phyloP scores from a whole-genome alignment of 176 grass and related monocot genomes.

The Lolium perenne region DNA sequence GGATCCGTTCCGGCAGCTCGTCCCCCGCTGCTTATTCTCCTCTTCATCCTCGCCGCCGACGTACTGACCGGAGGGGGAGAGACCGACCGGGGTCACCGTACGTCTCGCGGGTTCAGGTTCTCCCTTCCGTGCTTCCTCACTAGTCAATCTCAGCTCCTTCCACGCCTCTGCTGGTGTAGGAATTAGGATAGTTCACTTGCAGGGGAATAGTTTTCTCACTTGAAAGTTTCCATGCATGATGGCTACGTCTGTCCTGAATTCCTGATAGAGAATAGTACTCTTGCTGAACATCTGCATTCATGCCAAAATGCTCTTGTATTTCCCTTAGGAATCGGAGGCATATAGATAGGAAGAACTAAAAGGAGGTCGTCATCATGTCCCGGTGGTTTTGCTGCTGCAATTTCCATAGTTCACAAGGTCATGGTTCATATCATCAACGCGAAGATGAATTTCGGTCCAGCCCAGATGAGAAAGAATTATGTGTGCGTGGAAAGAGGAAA shows the following conservation, averaged over 20 bases:
- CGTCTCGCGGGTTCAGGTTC: too few species aligned
- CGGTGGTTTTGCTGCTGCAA: conserved; percentile 78
- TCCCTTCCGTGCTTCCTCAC: too few species aligned
- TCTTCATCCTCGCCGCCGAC: too few species aligned
- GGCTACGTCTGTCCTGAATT: neutral
- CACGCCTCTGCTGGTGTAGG: too few species aligned
- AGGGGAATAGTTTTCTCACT: neutral
- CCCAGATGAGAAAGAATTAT: conserved; percentile 56
- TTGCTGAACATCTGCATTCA: neutral
- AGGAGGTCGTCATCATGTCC: conserved; percentile 56
- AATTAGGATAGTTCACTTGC: too few species aligned
- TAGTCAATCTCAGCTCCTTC: too few species aligned
- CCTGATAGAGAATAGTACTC: neutral
- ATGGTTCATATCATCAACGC: conserved; percentile 31
- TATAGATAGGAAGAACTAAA: conserved; percentile 4
- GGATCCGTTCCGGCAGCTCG: too few species aligned
- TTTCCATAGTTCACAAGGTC: conserved; percentile 42
- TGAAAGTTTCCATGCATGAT: neutral
- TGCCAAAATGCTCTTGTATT: neutral
- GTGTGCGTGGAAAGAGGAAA: too few species aligned
- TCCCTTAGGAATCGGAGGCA: conserved; percentile 20
- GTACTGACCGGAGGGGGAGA: too few species aligned
- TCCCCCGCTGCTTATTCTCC: too few species aligned
- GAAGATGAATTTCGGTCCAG: too few species aligned
- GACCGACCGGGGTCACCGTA: too few species aligned